Base-by-base conservation (phyloP, 345 rosid species). In the Garcia nutans region DNA sequence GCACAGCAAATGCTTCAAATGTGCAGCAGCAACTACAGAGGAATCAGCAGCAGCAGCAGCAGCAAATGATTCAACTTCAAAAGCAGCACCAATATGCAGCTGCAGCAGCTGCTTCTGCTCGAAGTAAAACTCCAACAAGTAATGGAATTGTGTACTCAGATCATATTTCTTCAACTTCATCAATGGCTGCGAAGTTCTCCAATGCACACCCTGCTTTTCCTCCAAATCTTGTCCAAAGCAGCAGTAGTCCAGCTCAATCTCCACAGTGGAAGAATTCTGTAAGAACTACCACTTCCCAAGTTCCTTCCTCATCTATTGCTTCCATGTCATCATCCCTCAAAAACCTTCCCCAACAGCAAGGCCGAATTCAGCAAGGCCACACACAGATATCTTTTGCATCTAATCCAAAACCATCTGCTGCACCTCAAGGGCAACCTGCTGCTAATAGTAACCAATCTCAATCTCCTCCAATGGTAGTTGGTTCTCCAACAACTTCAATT, bases 241-340 rank as follows among this genome's bases (percentile, higher is more conserved):
- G 86, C 76, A 81, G 82, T 61, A 83, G 82, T 78, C 92, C 90
- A 31, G 84, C 72, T 63, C 98, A 92, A 63, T 85, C 98, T 71
- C 78, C 92, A 63, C 99, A 88, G 75, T 93, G 99, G 99, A 96
- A 92, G 83, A 89, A 83, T 86, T 84, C 97, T 62, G 80, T 73
- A 23, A 87, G 93, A 80, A 77, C 91, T 17, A 67, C 87, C 22
- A 73, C 86, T 15, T 76, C 93, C 68, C 96, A 85, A 79, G 85
- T 80, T 64, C 84, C 92, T 65, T 84, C 96, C 26, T 78, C 91
- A 15, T 82, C 96, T 24, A 74, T 88, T 4, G 58, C 90, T 26
- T 82, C 97, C 13, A 69, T 89, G 3, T 79, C 94, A 16, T 80
- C 97, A 4, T 79, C 95, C 6, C 84, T 83, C 1, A 90, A 92